Conservation (phyloP, 1,284 basidiomycete species). For the Fomitopsis betulina region DNA sequence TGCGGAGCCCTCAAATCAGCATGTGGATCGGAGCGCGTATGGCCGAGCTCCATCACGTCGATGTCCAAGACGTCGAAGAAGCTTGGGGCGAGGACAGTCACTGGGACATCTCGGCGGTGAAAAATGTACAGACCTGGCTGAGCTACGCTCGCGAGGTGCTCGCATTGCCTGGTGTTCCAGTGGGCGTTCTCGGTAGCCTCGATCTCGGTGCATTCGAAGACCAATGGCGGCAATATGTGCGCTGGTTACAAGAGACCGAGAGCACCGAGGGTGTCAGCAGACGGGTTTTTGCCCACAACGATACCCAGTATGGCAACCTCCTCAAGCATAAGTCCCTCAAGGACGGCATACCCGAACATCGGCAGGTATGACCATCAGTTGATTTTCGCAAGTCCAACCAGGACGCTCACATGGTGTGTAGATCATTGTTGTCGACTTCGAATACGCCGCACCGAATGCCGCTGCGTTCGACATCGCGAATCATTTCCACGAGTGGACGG, state of each 20-base stretch:
- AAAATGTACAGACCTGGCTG: slow-evolving; percentile 65
- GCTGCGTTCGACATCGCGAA: slow-evolving; percentile 93
- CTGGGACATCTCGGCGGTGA: slow-evolving; percentile 52
- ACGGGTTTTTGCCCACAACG: slow-evolving; percentile 85
- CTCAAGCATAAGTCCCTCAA: slow-evolving; percentile 61
- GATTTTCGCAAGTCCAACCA: neutral
- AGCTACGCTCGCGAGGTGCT: slow-evolving; percentile 60
- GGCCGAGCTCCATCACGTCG: slow-evolving; percentile 91
- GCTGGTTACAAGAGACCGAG: slow-evolving; percentile 63
- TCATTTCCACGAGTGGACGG: slow-evolving; percentile 95
- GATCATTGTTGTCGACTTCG: slow-evolving; percentile 95
- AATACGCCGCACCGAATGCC: slow-evolving; percentile 88
- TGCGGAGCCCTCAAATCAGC: slow-evolving; percentile 73
- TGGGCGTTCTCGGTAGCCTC: slow-evolving; percentile 40
- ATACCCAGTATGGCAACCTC: slow-evolving; percentile 93
- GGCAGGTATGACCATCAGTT: slow-evolving; percentile 45
- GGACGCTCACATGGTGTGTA: slow-evolving; percentile 27
- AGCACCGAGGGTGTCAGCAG: slow-evolving; percentile 48
- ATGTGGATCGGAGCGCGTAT: slow-evolving; percentile 85
- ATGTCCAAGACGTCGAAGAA: slow-evolving; percentile 63
- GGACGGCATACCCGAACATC: slow-evolving; percentile 55
- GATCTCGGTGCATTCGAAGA: slow-evolving; percentile 60
- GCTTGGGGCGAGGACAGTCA: slow-evolving; percentile 27
- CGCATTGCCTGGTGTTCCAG: slow-evolving; percentile 43
- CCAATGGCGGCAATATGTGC: slow-evolving; percentile 66